phyloP scores from a whole-genome alignment of 108 stramenopile species.

The Cyclotella choctawhatcheeana region DNA sequence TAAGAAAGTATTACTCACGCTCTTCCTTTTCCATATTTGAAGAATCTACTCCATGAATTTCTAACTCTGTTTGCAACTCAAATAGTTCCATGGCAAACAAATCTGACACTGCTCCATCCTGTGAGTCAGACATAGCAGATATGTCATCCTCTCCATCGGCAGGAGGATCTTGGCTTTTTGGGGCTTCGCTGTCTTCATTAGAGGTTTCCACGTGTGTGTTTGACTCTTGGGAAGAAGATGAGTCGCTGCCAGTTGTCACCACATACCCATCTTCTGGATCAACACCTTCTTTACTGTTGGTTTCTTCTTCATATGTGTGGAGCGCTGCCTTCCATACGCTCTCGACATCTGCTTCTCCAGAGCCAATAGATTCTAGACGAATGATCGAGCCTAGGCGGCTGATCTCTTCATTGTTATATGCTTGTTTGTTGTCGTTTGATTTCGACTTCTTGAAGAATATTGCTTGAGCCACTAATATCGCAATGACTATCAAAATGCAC shows the following conservation, averaged over 20 bases:
- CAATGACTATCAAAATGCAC: conserved; percentile 5
- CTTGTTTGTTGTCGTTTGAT: neutral
- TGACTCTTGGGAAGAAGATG: neutral
- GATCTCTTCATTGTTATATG: neutral
- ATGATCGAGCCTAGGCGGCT: neutral
- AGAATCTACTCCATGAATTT: conserved; percentile 1
- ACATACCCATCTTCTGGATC: neutral
- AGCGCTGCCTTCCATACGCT: conserved; percentile 37
- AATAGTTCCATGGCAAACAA: neutral
- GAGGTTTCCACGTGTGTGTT: neutral
- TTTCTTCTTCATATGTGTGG: conserved; percentile 22
- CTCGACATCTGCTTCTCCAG: conserved; percentile 24
- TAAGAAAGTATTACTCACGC: neutral
- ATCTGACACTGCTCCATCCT: neutral
- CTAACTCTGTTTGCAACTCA: conserved; percentile 2
- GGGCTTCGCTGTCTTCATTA: neutral
- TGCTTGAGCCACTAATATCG: conserved; percentile 4
- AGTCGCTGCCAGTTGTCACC: neutral
- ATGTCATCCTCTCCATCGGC: neutral
- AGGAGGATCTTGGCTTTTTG: neutral
- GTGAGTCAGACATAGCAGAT: neutral
- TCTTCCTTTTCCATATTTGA: conserved; percentile 8
- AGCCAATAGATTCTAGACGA: neutral
- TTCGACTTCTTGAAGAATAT: conserved; percentile 14
- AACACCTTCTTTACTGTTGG: neutral